These are phyloP conservation scores for Penicillium digitatum DNA, from an alignment of 2,329 filamentous ascomycete genomes.

Conservation along the genomic window DNA sequence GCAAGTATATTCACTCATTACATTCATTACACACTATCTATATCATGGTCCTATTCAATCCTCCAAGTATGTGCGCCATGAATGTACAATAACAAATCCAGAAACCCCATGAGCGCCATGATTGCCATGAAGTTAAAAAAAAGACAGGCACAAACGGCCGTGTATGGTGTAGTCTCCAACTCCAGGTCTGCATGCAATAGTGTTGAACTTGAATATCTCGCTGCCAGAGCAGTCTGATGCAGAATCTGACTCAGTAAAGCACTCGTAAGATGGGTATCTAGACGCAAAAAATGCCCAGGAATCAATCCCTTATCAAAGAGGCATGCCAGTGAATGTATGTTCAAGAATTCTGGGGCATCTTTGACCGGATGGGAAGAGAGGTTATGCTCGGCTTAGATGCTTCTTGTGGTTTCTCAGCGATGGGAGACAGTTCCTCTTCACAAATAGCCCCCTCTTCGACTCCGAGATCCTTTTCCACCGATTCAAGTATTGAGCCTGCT, in stretches of 20 bases:
- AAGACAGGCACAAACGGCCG: constrained; percentile 1
- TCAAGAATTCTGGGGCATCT: constrained; percentile 14
- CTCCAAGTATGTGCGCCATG: constrained; percentile 4
- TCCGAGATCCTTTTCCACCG: constrained; percentile 41
- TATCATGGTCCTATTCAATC: constrained; percentile 1
- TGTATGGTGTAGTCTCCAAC: constrained; percentile 17
- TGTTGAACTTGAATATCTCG: constrained; percentile 21
- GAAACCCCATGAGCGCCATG: constrained; percentile 11
- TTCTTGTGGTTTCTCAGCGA: constrained; percentile 8
- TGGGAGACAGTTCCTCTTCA: constrained; percentile 24
- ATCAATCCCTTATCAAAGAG: background rate
- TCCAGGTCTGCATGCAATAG: constrained; percentile 20
- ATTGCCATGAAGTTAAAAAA: constrained; percentile 6
- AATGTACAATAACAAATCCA: constrained; percentile 4
- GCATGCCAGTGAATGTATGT: constrained; percentile 5
- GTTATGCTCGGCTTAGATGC: constrained; percentile 5
- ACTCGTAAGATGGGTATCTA: constrained; percentile 12
- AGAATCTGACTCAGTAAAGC: constrained; percentile 10
- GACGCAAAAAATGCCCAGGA: constrained; percentile 1
- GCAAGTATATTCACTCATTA: background rate
- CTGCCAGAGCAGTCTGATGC: constrained; percentile 13
- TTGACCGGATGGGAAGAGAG: constrained; percentile 22
- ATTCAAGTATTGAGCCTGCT: constrained; percentile 42
- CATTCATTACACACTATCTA: constrained; percentile 1
- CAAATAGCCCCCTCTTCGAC: constrained; percentile 19